Conservation (phyloP, 768 basidiomycete genomes). For the Mycena olivaceomarginata region DNA sequence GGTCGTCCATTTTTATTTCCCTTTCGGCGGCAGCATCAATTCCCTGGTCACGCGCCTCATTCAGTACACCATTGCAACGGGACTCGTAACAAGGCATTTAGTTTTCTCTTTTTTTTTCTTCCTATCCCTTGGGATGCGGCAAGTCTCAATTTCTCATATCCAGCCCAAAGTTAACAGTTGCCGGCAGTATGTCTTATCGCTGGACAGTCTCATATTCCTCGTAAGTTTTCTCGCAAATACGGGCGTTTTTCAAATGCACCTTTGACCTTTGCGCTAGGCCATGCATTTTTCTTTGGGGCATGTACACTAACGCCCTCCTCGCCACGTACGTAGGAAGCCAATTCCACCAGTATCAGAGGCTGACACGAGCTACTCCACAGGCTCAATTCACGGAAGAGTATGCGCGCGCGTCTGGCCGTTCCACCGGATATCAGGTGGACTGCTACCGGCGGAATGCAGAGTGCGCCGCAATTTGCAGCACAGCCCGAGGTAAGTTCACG, state of each 20-base stretch:
- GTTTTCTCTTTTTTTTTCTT: too few species aligned
- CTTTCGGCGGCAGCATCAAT: neutral
- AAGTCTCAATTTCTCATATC: neutral
- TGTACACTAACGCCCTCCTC: constrained; percentile 10
- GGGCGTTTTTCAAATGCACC: neutral
- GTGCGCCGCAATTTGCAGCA: neutral
- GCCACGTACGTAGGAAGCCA: neutral
- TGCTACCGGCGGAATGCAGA: neutral
- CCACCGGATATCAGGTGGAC: neutral
- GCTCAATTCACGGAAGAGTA: neutral
- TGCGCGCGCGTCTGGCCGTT: neutral
- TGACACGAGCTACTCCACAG: neutral
- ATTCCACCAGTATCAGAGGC: neutral
- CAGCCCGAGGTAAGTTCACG: neutral
- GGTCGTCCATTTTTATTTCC: neutral
- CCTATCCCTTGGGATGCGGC: neutral
- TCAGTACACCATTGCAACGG: constrained; percentile 4
- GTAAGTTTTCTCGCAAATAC: neutral
- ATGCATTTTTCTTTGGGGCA: constrained; percentile 10
- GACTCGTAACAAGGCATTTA: constrained; percentile 2
- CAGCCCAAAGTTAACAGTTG: neutral
- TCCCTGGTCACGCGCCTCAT: neutral
- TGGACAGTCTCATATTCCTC: neutral
- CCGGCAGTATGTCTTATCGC: neutral
- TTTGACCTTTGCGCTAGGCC: neutral